Percentiles rank a stretch among this genome's conserved stretches.
These are phyloP conservation scores for Sutorius eximius DNA, from an alignment of 1,284 basidiomycete genomes.

Conservation along the genomic window DNA sequence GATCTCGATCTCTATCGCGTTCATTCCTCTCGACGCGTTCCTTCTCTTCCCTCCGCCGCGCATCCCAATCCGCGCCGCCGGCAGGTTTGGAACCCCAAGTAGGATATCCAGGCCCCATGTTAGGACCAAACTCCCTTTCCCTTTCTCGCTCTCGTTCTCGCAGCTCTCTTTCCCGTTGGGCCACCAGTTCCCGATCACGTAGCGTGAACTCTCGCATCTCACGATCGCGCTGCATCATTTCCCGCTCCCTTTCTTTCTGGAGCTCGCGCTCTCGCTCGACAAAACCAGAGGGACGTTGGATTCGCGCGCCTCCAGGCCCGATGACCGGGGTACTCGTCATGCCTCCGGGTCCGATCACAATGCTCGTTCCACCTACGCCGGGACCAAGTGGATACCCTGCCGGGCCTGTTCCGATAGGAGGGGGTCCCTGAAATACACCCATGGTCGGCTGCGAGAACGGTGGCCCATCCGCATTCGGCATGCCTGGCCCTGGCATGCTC, in stretches of 20 bases:
- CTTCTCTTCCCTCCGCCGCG: constrained; percentile 32
- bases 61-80: constrained; percentile 30
- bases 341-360: constrained; percentile 29
- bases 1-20: constrained; percentile 36
- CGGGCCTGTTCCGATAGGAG: constrained; percentile 21
- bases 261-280: constrained; percentile 30
- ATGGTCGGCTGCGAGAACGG: constrained; percentile 30
- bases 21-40: constrained; percentile 32
- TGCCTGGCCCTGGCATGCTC: constrained; percentile 9
- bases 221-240: constrained; percentile 25
- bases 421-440: constrained; percentile 33
- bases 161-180: constrained; percentile 26
- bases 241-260: constrained; percentile 27
- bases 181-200: constrained; percentile 25
- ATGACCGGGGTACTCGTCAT: constrained; percentile 17
- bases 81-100: constrained; percentile 28
- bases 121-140: constrained; percentile 26
- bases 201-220: constrained; percentile 21
- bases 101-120: constrained; percentile 20
- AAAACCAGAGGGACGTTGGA: constrained; percentile 28
- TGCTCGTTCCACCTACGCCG: constrained; percentile 23
- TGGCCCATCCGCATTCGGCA: constrained; percentile 17
- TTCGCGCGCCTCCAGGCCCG: constrained; percentile 23
- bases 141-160: constrained; percentile 25
- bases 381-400: constrained; percentile 25